Conservation (phyloP, 2,329 filamentous ascomycete species). For the Lecanicillium sp. region DNA sequence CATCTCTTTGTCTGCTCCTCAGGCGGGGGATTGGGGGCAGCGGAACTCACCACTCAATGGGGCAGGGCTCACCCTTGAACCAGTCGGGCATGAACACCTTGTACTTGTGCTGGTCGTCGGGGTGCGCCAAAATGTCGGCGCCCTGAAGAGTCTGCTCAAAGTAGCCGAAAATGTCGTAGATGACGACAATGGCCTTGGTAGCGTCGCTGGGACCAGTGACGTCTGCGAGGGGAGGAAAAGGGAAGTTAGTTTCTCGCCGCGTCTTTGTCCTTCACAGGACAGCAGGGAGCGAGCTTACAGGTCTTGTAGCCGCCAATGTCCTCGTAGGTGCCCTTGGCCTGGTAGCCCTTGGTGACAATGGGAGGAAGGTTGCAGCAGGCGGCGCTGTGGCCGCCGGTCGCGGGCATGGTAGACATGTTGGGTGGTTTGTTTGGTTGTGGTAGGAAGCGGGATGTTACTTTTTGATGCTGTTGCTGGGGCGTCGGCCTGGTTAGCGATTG, state of each 20-base stretch:
- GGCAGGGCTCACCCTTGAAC: slow-evolving; percentile 66
- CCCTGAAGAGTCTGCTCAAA: slow-evolving; percentile 64
- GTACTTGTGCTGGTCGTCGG: slow-evolving; percentile 57
- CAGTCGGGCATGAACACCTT: slow-evolving; percentile 88
- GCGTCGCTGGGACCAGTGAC: slow-evolving; percentile 39
- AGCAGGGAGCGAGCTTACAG: slow-evolving; percentile 20
- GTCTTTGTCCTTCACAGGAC: not conserved
- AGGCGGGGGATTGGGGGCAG: not conserved
- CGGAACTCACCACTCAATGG: slow-evolving; percentile 38
- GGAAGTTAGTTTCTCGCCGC: not conserved
- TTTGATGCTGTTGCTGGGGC: not conserved
- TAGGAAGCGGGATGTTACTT: not conserved
- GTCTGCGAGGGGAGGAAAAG: slow-evolving; percentile 21
- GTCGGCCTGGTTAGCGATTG: no score
- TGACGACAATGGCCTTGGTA: slow-evolving; percentile 41
- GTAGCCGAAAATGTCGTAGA: slow-evolving; percentile 60
- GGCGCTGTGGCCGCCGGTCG: slow-evolving; percentile 44
- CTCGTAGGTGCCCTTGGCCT: slow-evolving; percentile 48
- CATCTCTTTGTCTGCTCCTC: not conserved
- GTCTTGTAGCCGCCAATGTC: slow-evolving; percentile 49
- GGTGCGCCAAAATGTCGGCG: slow-evolving; percentile 55
- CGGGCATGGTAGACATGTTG: slow-evolving; percentile 41
- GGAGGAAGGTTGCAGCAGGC: slow-evolving; percentile 54
- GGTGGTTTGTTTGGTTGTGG: not conserved
- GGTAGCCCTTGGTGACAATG: slow-evolving; percentile 47